Evolutionary conservation across 768 basidiomycete species (phyloP), one percentile per base, ranked within the genome.

Genomic region (Amanita inopinata): DNA sequence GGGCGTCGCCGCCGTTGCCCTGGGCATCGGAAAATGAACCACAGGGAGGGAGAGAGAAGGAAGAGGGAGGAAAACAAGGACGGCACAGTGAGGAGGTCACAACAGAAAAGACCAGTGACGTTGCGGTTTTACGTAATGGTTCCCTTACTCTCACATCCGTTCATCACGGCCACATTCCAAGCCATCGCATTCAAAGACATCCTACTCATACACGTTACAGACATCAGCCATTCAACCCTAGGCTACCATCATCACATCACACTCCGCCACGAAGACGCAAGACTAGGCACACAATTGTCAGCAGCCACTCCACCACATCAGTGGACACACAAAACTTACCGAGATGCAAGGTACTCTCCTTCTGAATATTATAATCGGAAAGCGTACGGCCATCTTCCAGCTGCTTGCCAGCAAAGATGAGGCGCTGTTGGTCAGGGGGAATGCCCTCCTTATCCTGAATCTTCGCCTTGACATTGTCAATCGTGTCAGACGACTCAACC

Each of bases 401-500:
- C 58, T 89, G 86, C 69, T 90, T 89, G 25, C 88, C 87, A 39
- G 86, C 87, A 53, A 88, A 90, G 63, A 80, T 85, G 47, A 88
- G 46, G 76, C 83, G 39, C 76, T 65, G 18, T 39, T 59, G 59
- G 51, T 64, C 59, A 35, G 62, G 61, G 14, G 60, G 58, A 37
- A 64, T 60, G 5, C 75, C 80, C 49, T 81, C 81, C 70, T 83
- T 83, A 62, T 82, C 81, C 58, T 81, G 80, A 45, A 81, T 81
- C 66, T 80, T 82, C 14, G 73, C 67, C 66, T 80, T 82, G 44
- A 82, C 80, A 46, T 80, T 80, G 61, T 82, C 80, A 51, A 83
- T 82, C 20, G 80, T 81, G 53, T 82, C 80, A 1, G 75, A 77
- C 0, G 79, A 80, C 58, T 83, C 80, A 15, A 83, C 81, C 61